Evolutionary conservation across 345 rosid species (phyloP).

Genomic region (Pseudoturritis turrita): DNA sequence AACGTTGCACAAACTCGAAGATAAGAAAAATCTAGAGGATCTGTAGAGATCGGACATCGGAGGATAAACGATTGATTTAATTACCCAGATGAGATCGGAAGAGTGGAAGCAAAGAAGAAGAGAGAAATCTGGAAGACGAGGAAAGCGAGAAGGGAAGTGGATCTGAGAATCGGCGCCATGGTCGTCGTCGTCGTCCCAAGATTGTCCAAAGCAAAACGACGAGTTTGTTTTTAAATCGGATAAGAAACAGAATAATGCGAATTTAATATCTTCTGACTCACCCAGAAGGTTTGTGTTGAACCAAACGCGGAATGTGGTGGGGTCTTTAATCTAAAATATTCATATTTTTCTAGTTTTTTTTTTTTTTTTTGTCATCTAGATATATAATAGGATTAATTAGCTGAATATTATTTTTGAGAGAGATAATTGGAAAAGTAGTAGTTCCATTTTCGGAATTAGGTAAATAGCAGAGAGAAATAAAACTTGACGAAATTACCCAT

Average conservation of each 20-base stretch:
- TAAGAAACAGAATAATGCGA: background rate
- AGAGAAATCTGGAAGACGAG: constrained; percentile 32
- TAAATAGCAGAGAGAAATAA: too few relatives aligned
- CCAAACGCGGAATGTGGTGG: background rate
- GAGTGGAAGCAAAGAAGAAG: constrained; percentile 29
- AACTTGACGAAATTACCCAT: too few relatives aligned
- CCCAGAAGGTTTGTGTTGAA: background rate
- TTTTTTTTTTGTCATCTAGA: too few relatives aligned
- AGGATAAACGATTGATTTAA: constrained; percentile 13
- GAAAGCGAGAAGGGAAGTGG: constrained; percentile 26
- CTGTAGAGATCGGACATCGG: background rate
- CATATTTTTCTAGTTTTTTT: too few relatives aligned
- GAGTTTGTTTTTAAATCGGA: background rate
- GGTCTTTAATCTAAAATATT: too few relatives aligned
- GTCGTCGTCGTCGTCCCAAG: constrained; percentile 21
- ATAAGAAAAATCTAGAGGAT: background rate
- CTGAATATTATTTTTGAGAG: too few relatives aligned
- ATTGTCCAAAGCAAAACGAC: constrained; percentile 3
- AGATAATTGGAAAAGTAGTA: too few relatives aligned
- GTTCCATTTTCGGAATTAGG: too few relatives aligned
- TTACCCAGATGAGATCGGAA: constrained; percentile 47
- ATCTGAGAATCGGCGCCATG: constrained; percentile 47
- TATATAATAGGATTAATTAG: too few relatives aligned
- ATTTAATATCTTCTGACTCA: background rate
- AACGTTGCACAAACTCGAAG: background rate